Evolutionary conservation across 2,329 filamentous ascomycete species (phyloP).

Genomic region (Diaporthe capsici): DNA sequence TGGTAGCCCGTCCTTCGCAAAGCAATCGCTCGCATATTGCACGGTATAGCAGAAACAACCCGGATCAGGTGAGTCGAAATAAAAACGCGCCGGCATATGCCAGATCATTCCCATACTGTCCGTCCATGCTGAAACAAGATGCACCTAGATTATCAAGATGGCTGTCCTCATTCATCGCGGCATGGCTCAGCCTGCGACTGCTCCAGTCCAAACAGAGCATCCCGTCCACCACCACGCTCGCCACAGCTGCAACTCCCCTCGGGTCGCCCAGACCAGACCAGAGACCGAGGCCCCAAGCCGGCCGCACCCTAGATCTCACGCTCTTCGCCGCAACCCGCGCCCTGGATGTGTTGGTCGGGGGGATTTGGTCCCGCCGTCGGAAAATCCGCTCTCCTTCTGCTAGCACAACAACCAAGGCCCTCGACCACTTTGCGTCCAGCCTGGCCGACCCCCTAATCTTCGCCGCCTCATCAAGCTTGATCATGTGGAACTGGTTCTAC

Average conservation of each 20-base stretch:
- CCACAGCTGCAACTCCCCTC: constrained; percentile 37
- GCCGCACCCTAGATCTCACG: constrained; percentile 85
- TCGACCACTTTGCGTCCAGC: constrained; percentile 58
- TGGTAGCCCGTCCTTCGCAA: constrained; percentile 35
- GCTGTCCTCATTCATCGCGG: constrained; percentile 70
- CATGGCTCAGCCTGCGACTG: constrained; percentile 69
- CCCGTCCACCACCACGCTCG: constrained; percentile 33
- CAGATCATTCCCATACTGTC: background rate
- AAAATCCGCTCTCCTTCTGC: constrained; percentile 54
- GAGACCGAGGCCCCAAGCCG: constrained; percentile 60
- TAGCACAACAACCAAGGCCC: constrained; percentile 31
- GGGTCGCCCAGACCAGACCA: background rate
- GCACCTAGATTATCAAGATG: constrained; percentile 66
- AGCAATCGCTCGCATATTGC: constrained; percentile 21
- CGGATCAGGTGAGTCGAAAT: constrained; percentile 50
- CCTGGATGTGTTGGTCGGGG: constrained; percentile 77
- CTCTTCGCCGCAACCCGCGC: constrained; percentile 83
- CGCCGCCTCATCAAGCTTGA: constrained; percentile 77
- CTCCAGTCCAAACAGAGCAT: constrained; percentile 68
- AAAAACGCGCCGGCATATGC: background rate
- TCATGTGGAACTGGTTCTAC: constrained; percentile 95
- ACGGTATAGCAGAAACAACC: background rate
- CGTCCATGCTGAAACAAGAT: constrained; percentile 12
- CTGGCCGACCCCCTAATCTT: constrained; percentile 80
- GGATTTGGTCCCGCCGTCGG: constrained; percentile 71